Evolutionary conservation across 306 rosid genomes (phyloP).

Genomic region (Cyclanthera cordifolia): DNA sequence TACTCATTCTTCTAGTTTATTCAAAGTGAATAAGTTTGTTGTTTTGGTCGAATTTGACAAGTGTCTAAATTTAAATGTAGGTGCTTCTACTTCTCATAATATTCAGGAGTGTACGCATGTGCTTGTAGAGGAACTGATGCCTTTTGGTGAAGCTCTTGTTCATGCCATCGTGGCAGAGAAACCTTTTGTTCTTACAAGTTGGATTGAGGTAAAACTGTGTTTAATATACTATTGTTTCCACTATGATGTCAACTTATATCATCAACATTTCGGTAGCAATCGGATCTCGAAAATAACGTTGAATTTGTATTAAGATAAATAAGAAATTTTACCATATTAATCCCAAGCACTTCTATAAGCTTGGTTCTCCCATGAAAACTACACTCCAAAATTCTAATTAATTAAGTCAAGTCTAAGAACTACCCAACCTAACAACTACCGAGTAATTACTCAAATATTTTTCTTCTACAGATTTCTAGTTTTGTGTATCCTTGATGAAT

Average conservation of each 20-base stretch:
- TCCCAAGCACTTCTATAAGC: background rate
- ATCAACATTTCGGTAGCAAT: background rate
- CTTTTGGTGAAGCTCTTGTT: slow-evolving; percentile 46
- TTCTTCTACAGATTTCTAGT: background rate
- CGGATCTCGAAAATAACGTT: background rate
- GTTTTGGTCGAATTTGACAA: slow-evolving; percentile 1
- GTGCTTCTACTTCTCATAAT: slow-evolving; percentile 40
- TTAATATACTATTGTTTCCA: slow-evolving; percentile 17
- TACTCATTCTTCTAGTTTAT: background rate
- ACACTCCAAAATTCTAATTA: background rate
- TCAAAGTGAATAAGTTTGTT: background rate
- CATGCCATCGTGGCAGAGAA: slow-evolving; percentile 62
- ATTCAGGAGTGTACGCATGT: slow-evolving; percentile 76
- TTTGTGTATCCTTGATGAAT: background rate
- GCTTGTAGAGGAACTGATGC: slow-evolving; percentile 61
- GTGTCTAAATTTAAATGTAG: slow-evolving; percentile 26
- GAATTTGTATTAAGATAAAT: background rate
- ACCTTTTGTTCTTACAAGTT: slow-evolving; percentile 44
- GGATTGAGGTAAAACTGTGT: slow-evolving; percentile 63
- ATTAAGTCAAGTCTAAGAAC: background rate
- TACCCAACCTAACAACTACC: background rate
- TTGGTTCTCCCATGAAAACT: background rate
- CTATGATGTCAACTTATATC: slow-evolving; percentile 5
- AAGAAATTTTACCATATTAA: background rate
- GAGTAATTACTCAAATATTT: background rate